These are phyloP conservation scores for Eucalyptus lansdowneana DNA, from an alignment of 345 rosid species.

Conservation along the genomic window DNA sequence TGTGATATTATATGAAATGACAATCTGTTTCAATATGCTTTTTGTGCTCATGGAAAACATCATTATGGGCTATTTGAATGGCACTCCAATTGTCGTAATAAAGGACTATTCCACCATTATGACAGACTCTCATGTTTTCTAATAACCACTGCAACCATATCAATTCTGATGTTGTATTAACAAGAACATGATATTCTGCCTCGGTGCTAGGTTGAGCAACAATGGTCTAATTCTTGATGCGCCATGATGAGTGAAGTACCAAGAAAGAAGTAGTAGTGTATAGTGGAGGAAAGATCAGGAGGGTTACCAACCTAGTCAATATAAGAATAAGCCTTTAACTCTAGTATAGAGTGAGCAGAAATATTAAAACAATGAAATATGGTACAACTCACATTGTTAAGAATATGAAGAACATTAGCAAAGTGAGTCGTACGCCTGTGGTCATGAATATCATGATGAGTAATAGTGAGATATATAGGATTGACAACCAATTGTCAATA, in stretches of 20 bases:
- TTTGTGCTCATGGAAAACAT: neutral
- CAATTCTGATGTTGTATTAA: neutral
- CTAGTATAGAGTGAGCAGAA: neutral
- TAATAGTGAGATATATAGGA: neutral
- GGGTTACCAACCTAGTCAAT: neutral
- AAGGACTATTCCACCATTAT: neutral
- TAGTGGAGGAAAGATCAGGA: neutral
- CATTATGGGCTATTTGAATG: neutral
- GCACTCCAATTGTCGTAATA: neutral
- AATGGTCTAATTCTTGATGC: neutral
- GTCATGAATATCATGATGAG: neutral
- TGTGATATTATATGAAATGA: no score
- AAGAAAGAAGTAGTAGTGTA: neutral
- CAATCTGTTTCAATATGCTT: no score
- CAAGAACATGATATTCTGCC: neutral
- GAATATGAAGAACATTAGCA: neutral
- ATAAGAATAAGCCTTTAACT: neutral
- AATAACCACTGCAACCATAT: neutral
- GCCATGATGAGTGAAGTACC: neutral
- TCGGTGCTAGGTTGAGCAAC: neutral
- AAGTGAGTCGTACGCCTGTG: accelerated
- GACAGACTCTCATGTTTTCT: neutral
- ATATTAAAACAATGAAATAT: neutral
- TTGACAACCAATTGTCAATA: neutral
- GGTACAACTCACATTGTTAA: neutral